Evolutionary conservation across 345 rosid genomes (phyloP), one percentile per base, ranked within the genome.

Genomic region (Mangifera indica): DNA sequence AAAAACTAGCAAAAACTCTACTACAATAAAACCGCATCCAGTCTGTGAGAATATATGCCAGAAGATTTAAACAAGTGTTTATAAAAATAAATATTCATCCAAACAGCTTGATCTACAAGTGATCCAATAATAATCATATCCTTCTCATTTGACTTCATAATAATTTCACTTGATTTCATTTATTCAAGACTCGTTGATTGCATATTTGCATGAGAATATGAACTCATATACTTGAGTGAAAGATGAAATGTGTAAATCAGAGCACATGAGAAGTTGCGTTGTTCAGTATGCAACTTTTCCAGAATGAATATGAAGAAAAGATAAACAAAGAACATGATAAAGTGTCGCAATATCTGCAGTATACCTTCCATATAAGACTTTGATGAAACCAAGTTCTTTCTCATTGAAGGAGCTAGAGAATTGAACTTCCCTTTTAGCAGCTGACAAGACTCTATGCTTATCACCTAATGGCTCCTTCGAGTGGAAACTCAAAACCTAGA

Each of bases 331-430:
- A 21, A 44, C 21, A 54, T 37, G 21, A 49, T 51, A 53, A 63
- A 59, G 26, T 45, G 24, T 73, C 34, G 48, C 63, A 24, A 52
- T 53, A 58, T 67, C 24, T 65, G 49, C 52, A 52, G 45, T 55
- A 70, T 87, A 93, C 98, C 96, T 91, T 87, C 92, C 97, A 78
- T 79, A 71, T 75, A 90, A 79, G 76, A 87, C 81, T 83, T 71
- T 90, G 58, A 87, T 79, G 76, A 87, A 90, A 76, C 83, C 85
- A 83, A 81, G 72, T 76, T 82, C 85, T 69, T 73, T 81, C 49
- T 82, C 88, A 58, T 79, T 63, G 60, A 72, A 20, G 63, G 64
- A 66, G 68, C 71, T 55, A 22, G 75, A 59, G 10, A 10, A 64
- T 52, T 73, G 81, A 61, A 59, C 54, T 81, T 79, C 85, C 74